Base-by-base conservation (phyloP, 106 monocot genomes). In the Alisma plantagoaquatica region DNA sequence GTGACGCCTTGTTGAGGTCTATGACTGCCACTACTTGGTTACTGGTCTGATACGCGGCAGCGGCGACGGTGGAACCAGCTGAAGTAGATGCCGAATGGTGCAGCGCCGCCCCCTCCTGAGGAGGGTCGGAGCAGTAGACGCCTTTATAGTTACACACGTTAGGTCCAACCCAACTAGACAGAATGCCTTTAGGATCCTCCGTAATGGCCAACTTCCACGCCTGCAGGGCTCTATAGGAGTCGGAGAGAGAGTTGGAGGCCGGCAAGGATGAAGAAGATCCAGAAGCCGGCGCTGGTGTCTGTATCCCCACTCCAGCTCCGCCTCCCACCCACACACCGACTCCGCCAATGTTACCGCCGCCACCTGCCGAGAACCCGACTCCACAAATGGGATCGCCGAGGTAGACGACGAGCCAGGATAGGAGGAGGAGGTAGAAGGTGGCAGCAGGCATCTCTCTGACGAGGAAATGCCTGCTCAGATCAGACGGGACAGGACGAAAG, bases 111-210 rank as follows among this genome's bases (percentile, higher is more conserved):
- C 14, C 35, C 35, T 41, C 64, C 19, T 53, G 53, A 8, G 74
- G 80, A 1, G 70, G 51, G 28, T 63, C 25, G 26, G 86, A 81
- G 65, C 87, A 87, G 75, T 70, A 87, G 48, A 87, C 64, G 0
- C 87, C 81, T 51, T 41, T 75, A 66, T 87, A 87, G 66, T 80
- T 71, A 62, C 86, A 87, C 22, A 81, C 63, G 23, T 81, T 61
- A 17, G 72, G 59, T 41, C 88, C 83, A 21, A 59, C 60, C 88
- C 88, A 88, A 11, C 65, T 56, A 44, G 73, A 24, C 22, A 88
- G 71, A 21, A 79, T 23, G 4, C 73, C 57, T 7, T 32, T 49
- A 10, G 88, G 88, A 64, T 88, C 88, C 5, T 75, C 78, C 0
- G 73, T 64, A n/a, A 88, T 73, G 61, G 88, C 68, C 19, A 61